Base-by-base conservation (phyloP, 352 stramenopile genomes). In the Pythium vanterpoolii region DNA sequence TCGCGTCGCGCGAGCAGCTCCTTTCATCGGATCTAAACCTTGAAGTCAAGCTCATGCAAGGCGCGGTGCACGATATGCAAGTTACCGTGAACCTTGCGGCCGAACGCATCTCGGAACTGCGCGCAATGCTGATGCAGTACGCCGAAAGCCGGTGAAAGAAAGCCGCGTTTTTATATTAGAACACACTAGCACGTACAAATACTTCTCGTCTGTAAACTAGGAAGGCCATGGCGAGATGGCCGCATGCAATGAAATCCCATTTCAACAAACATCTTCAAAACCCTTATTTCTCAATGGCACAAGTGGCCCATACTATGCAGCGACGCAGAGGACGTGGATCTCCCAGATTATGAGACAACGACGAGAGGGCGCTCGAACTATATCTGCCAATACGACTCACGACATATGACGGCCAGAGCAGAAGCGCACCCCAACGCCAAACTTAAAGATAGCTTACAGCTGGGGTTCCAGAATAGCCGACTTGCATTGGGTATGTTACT, bases 41-140 rank as follows among this genome's bases (percentile, higher is more conserved):
- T 1, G 62, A 69, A 60, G 62, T 69, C 24, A 69, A 69, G 43
- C 50, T 69, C 16, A 61, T 69, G 55, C 62, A 64, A 31, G 45
- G 46, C 33, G 23, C 55, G 18, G 62, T 69, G 3, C 60, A 64
- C 50, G 62, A 69, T 1, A 61, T 69, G 62, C 62, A 69, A 19
- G 30, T 27, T 2, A 61, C 55, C 0, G 55, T 69, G 11, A 64
- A 64, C 43, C 19, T 58, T 9, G 62, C 62, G 0, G 14, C 55
- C 4, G 24, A 10, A 19, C 55, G 56, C 19, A 69, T 69, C 42
- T 50, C 23, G 16, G 62, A 69, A 19, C 49, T 69, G 42, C 62
- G 62, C 9, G 42, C 48, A 3, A 43, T 69, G 33, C 48, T 69
- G 8, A 39, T 34, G 21, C 46, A 68, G 16, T 63, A 64, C 55